phyloP scores from a whole-genome alignment of 1,284 basidiomycete species.

The Cutaneotrichosporon cavernicola region DNA sequence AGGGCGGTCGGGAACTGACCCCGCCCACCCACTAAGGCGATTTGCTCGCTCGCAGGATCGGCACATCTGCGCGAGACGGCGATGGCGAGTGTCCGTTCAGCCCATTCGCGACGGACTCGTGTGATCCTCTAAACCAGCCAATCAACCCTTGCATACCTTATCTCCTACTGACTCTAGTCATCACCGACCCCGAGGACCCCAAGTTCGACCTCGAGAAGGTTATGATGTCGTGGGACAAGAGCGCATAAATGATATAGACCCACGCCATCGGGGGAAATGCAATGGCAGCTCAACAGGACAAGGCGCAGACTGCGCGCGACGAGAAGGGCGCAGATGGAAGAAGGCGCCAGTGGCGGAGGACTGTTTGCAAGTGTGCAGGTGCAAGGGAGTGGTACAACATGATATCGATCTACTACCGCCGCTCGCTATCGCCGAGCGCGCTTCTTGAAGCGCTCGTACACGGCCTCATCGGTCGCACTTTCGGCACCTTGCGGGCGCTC shows the following conservation, averaged over 20 bases:
- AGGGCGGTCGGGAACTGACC: no score
- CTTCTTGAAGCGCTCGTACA: conserved; percentile 59
- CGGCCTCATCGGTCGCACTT: conserved; percentile 86
- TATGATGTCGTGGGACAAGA: conserved; percentile 56
- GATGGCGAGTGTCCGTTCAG: not conserved
- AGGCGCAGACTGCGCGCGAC: no score
- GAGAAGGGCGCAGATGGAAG: no score
- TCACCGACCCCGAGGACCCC: conserved; percentile 91
- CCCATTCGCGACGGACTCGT: not conserved
- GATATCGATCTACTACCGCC: not conserved
- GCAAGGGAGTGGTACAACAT: conserved; percentile 12
- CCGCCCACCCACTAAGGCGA: not conserved
- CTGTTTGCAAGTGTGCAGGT: conserved; percentile 1
- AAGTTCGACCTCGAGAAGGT: conserved; percentile 96
- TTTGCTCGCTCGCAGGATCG: no score
- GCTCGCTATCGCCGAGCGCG: conserved; percentile 4
- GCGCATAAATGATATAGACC: conserved; percentile 32
- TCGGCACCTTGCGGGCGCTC: conserved; percentile 55
- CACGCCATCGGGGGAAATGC: conserved; percentile 20
- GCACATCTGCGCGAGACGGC: not conserved
- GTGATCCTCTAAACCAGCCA: not conserved
- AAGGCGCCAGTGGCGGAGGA: not conserved
- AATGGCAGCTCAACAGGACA: conserved; percentile 15
- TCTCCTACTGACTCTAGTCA: conserved; percentile 57
- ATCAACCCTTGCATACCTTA: not conserved